phyloP scores from a whole-genome alignment of 2,329 filamentous ascomycete genomes.

The Penicillium sumatraense region DNA sequence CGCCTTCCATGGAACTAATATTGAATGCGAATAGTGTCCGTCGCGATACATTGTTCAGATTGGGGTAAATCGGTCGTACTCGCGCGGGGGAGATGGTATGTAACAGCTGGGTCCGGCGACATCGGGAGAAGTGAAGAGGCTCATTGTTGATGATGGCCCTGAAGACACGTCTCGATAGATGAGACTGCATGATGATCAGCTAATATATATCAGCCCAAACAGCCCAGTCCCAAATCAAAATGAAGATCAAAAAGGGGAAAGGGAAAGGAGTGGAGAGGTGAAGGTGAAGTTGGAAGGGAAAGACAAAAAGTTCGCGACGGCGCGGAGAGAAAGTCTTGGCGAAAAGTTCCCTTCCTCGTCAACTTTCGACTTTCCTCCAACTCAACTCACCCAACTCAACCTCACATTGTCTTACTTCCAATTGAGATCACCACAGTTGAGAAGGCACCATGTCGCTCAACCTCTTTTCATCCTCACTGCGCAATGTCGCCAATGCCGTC shows the following conservation, averaged over 20 bases:
- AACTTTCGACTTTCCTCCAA: constrained; percentile 13
- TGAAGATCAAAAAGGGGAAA: not conserved
- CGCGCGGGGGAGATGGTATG: constrained; percentile 35
- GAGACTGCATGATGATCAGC: constrained; percentile 55
- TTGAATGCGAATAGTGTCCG: constrained; percentile 41
- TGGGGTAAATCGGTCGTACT: constrained; percentile 32
- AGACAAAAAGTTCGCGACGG: constrained; percentile 26
- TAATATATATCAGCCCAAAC: no score
- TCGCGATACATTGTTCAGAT: constrained; percentile 41
- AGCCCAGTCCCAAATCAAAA: not conserved
- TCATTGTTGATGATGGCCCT: constrained; percentile 50
- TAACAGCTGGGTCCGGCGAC: constrained; percentile 38
- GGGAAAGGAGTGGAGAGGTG: not conserved
- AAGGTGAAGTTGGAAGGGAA: constrained; percentile 2
- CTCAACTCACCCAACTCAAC: not conserved
- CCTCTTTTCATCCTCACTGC: constrained; percentile 34
- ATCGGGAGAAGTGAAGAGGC: constrained; percentile 46
- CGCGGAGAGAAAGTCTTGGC: constrained; percentile 36
- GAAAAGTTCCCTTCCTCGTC: constrained; percentile 24
- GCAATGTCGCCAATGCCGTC: constrained; percentile 27
- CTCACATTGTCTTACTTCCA: no score
- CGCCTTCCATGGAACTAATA: constrained; percentile 52
- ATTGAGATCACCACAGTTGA: no score
- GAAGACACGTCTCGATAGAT: constrained; percentile 51
- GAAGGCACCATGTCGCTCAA: constrained; percentile 37